Percentiles rank a stretch among this genome's conserved stretches.
Evolutionary conservation across 106 monocot genomes (phyloP).

Genomic region (Phalaenopsis aphrodite): DNA sequence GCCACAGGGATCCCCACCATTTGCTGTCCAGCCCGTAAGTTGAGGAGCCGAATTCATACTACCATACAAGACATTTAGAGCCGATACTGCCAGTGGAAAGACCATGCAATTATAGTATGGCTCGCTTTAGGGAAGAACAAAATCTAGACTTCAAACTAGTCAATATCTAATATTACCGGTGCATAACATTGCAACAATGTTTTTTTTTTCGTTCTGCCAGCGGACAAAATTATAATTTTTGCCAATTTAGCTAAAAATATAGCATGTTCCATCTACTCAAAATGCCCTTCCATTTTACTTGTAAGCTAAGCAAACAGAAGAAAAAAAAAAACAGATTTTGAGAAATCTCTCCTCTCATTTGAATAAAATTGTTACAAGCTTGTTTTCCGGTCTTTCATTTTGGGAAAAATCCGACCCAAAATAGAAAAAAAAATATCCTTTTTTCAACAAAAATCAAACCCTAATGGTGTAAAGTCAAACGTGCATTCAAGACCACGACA

Average conservation of each 20-base stretch:
- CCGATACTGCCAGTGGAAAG: slow-evolving; percentile 24
- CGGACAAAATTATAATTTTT: background rate
- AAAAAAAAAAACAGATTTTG: background rate
- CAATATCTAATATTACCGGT: too few species aligned
- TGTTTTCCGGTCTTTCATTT: background rate
- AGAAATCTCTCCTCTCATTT: background rate
- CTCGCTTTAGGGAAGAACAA: background rate
- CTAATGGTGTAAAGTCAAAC: background rate
- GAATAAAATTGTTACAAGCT: background rate
- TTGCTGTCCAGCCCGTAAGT: slow-evolving; percentile 50
- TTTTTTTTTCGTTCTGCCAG: too few species aligned
- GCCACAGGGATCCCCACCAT: slow-evolving; percentile 56
- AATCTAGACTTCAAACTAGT: background rate
- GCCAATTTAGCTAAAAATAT: background rate
- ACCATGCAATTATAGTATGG: background rate
- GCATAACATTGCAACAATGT: too few species aligned
- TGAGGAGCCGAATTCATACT: slow-evolving; percentile 53
- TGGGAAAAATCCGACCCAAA: background rate
- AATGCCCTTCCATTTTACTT: background rate
- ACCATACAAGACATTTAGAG: slow-evolving; percentile 42
- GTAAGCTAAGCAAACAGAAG: background rate
- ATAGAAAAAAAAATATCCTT: background rate
- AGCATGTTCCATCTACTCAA: background rate
- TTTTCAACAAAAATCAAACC: background rate
- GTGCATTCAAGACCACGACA: background rate